Evolutionary conservation across 1,284 basidiomycete genomes (phyloP).

Genomic region (Naganishia cerealis): DNA sequence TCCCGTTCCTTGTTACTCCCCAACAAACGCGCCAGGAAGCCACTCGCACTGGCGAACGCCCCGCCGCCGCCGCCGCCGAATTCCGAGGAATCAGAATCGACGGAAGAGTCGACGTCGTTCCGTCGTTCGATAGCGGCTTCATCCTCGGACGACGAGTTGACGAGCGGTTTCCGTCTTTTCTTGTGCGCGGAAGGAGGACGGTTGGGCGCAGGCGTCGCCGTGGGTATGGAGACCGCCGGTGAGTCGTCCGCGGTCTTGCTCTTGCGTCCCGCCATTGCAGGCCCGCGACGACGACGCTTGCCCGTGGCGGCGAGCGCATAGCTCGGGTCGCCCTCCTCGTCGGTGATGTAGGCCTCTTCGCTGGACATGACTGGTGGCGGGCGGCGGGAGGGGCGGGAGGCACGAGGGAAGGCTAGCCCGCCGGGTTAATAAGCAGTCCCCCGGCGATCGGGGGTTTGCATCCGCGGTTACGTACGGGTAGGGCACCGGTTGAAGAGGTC

Average conservation of each 20-base stretch:
- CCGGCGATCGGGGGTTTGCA: constrained; percentile 1
- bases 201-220: too few relatives aligned
- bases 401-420: too few relatives aligned
- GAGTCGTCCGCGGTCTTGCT: too few relatives aligned
- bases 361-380: constrained; percentile 18
- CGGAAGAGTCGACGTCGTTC: constrained; percentile 10
- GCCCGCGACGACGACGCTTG: constrained; percentile 6
- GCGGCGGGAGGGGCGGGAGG: background rate
- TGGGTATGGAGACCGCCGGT: too few relatives aligned
- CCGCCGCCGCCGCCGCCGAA: background rate
- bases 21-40: constrained; percentile 41
- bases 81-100: constrained; percentile 13
- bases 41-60: constrained; percentile 26
- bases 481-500: too few relatives aligned
- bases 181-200: too few relatives aligned
- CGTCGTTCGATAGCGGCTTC: constrained; percentile 22
- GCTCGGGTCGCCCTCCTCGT: constrained; percentile 6
- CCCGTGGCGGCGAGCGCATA: constrained; percentile 5
- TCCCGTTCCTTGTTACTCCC: constrained; percentile 38
- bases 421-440: background rate
- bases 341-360: background rate
- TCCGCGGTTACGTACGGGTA: too few relatives aligned
- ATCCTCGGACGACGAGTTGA: constrained; percentile 14
- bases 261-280: background rate
- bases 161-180: constrained; percentile 3